Evolutionary conservation across 306 rosid genomes (phyloP).

Genomic region (Heteromeles arbutifolia): DNA sequence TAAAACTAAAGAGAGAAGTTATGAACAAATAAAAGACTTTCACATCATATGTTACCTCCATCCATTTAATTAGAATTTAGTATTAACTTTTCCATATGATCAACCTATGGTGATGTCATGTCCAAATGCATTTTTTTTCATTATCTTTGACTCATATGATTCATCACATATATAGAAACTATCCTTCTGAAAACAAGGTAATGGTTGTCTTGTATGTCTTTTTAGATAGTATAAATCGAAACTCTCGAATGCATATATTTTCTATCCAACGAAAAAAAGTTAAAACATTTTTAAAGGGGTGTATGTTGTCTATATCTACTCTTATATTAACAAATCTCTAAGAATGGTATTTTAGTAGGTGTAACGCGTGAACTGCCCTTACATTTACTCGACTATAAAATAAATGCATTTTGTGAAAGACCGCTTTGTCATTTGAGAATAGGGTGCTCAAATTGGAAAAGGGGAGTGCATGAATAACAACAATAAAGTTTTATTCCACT

Average conservation of each 20-base stretch:
- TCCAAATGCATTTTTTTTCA: no score
- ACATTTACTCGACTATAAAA: not conserved
- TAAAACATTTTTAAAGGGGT: not conserved
- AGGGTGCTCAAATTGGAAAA: not conserved
- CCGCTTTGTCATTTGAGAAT: not conserved
- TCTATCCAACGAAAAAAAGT: not conserved
- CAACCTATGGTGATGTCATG: not conserved
- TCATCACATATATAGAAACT: not conserved
- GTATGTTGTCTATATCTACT: not conserved
- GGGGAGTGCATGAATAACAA: not conserved
- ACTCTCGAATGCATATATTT: not conserved
- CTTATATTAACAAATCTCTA: not conserved
- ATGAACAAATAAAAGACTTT: not conserved
- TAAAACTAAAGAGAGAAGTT: not conserved
- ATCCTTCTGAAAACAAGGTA: not conserved
- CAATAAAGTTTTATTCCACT: no score
- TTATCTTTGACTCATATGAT: not conserved
- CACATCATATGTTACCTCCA: not conserved
- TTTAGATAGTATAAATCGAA: not conserved
- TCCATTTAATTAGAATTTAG: not conserved
- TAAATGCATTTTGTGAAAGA: not conserved
- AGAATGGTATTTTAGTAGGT: not conserved
- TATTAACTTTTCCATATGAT: no score
- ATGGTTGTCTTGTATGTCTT: not conserved
- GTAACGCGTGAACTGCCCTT: not conserved